Base-by-base conservation (phyloP, 192 early-diverging fungal genomes). In the Umbelopsis sp. region DNA sequence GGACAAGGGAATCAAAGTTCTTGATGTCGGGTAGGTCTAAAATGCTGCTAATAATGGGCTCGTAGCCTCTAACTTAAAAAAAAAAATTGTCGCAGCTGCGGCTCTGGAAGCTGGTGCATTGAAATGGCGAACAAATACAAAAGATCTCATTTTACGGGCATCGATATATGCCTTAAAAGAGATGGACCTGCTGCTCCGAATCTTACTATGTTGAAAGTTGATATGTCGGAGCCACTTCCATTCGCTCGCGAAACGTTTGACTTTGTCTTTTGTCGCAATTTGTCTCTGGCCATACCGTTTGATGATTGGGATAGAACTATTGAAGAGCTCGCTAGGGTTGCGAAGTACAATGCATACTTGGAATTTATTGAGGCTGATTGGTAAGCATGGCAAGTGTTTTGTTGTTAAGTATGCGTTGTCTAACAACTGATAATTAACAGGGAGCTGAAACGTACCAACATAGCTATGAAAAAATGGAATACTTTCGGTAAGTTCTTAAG, bases 21-120 rank as follows among this genome's bases (percentile, higher is more conserved):
- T 76, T 5, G 74, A 76, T 47, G 65, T 71, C 22, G 69, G 74
- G 74, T 76, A 67, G 23, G 65, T 58, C 15, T 18, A 67, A 6
- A 10, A 4, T 41, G 7, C 37, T 41, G 10, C 37, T 41, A 0
- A 41, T 41, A 10, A 0, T 41, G 37, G 7, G 1, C 6, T 4
- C 0, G 10, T 0, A 41, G 10, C 5, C 37, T 37, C 7, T 37
- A 37, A 7, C 37, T 41, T 41, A 41, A 30, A 30, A 30, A 30
- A 2, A 2, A 30, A 49, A 1, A 16, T 50, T 12, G 2, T 49
- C 8, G 22, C 46, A 68, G 77, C 0, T 79, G 77, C 55, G 77
- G 77, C 8, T 35, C 73, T 25, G 77, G 77, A 18, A 66, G 70
- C n/a, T 79, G 77, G 77, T 74, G 72, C 48, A 71, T 79, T 45